Evolutionary conservation across 108 stramenopile genomes (phyloP).

Genomic region (Nitzschia sp.): DNA sequence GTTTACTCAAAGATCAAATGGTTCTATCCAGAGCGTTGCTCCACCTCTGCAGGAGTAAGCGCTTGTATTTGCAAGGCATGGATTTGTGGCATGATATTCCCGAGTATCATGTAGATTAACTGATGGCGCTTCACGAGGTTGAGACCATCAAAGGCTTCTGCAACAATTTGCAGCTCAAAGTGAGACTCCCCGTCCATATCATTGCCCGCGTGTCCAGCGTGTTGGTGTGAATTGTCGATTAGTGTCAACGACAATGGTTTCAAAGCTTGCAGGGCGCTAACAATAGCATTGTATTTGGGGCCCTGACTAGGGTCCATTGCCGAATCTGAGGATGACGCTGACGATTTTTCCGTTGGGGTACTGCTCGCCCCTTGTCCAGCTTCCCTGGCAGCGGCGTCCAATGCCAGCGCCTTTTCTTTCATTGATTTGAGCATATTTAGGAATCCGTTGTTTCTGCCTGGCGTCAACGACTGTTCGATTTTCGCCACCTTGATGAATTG

Average conservation of each 20-base stretch:
- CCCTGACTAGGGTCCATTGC: constrained; percentile 4
- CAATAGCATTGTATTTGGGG: constrained; percentile 85
- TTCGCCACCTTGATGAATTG: constrained; percentile 87
- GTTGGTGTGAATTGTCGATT: constrained; percentile 76
- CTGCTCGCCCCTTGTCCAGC: constrained; percentile 2
- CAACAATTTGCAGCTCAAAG: constrained; percentile 83
- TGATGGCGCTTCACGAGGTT: constrained; percentile 90
- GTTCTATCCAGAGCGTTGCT: background rate
- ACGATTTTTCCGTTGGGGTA: background rate
- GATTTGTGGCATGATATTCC: constrained; percentile 90
- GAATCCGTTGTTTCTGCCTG: constrained; percentile 97
- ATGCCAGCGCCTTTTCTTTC: constrained; percentile 77
- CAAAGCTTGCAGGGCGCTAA: constrained; percentile 65
- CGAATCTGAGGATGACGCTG: background rate
- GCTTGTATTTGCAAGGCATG: constrained; percentile 90
- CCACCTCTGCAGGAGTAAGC: constrained; percentile 74
- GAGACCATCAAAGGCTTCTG: constrained; percentile 91
- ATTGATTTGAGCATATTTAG: constrained; percentile 94
- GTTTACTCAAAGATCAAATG: too few species aligned
- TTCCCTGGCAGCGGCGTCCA: constrained; percentile 32
- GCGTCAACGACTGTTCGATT: constrained; percentile 89
- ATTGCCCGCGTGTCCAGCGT: constrained; percentile 82
- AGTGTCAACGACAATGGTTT: constrained; percentile 71
- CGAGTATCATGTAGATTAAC: constrained; percentile 89
- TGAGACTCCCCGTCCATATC: constrained; percentile 82